Conservation (phyloP, 2,329 filamentous ascomycete genomes). For the Aspergillus thermomutatus region DNA sequence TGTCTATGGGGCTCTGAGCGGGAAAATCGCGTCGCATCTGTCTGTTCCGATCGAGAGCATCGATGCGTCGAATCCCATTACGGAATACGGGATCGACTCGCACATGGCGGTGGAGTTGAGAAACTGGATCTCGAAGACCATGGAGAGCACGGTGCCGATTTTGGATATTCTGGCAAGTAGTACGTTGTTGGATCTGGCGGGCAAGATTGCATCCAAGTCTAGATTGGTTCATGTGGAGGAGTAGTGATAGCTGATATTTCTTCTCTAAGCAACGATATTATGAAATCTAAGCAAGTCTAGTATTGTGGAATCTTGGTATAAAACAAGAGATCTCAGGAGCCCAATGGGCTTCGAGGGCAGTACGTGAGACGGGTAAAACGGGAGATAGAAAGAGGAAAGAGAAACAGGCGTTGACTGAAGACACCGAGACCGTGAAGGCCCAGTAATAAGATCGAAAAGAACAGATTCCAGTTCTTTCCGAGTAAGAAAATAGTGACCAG, state of each 20-base stretch:
- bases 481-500: not conserved
- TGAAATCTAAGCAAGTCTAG: not conserved
- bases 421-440: not conserved
- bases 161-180: constrained; percentile 26
- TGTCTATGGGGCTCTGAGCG: constrained; percentile 13
- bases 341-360: too few species aligned
- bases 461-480: not conserved
- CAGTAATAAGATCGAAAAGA: too few species aligned
- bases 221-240: constrained; percentile 17
- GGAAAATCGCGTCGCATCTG: constrained; percentile 18
- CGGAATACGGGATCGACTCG: constrained; percentile 41
- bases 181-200: constrained; percentile 21
- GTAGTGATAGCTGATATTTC: not conserved
- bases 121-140: constrained; percentile 40
- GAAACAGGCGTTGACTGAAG: not conserved
- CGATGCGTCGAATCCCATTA: constrained; percentile 22
- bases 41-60: constrained; percentile 19
- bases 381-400: too few species aligned
- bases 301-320: not conserved
- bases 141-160: constrained; percentile 27
- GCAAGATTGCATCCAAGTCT: constrained; percentile 16
- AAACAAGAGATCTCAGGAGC: too few species aligned
- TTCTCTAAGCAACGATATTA: not conserved
- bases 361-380: not conserved
- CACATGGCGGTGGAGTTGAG: constrained; percentile 46